Base-by-base conservation (phyloP, 2,329 filamentous ascomycete genomes). In the Cephalotrichum gorgonifer region DNA sequence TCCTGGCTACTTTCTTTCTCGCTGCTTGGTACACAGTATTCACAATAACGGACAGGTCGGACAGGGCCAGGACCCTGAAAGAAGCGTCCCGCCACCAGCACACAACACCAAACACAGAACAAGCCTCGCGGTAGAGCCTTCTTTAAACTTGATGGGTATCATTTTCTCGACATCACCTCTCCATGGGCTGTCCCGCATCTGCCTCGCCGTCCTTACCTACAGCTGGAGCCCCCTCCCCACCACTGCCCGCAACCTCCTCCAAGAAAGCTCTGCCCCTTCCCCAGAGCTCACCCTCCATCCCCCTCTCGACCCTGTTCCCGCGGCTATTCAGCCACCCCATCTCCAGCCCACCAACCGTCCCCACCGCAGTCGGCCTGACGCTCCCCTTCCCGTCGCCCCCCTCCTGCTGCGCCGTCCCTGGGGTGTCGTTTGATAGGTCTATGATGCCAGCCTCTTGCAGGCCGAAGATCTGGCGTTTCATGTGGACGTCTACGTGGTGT, bases 321-420 rank as follows among this genome's bases (percentile, higher is more conserved):
- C 88, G 78, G 58, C 87, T 90, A 62, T 96, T 97, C 57, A 97
- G 67, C 79, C 86, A 91, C 28, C 90, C 90, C 14, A 94, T 83
- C 61, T 96, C 90, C 48, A 96, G 71, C 26, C 68, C 70, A 9
- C 76, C 78, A 30, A 80, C 75, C 56, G 71, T 72, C 22, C 72
- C 78, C 50, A 71, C 66, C 35, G 74, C 78, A 42, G 78, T 69
- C 35, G 81, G 72, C 61, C 79, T 68, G 54, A 79, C 12, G 66
- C 62, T 41, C 63, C 64, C 47, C 48, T 50, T 39, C 5, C 26
- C 47, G 4, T n/a, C 41, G 9, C 17, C 30, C 2, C 8, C 33
- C 42, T 27, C 25, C 46, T 28, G 33, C 31, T 9, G 30, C 20
- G 17, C 51, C 52, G 46, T 33, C 22, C 28, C 44, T 11, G 33